Evolutionary conservation across 2,329 filamentous ascomycete genomes (phyloP).

Genomic region (Blastomyces emzantsi): DNA sequence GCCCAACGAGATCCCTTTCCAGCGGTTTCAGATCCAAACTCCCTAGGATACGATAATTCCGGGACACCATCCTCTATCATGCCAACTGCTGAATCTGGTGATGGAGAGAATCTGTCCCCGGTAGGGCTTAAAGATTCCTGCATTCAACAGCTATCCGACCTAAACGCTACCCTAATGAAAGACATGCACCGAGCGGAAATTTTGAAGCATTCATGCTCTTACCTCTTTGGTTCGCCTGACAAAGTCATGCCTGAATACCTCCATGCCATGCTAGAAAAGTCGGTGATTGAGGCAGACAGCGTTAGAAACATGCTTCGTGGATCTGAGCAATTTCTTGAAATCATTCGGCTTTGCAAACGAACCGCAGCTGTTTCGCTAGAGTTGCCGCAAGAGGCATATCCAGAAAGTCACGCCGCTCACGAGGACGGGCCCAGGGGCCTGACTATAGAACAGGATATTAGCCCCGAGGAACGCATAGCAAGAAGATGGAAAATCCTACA

Average conservation of each 20-base stretch:
- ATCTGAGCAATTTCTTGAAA: not conserved
- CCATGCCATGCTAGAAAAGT: not conserved
- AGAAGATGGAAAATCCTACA: not conserved
- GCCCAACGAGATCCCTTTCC: not conserved
- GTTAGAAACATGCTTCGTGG: not conserved
- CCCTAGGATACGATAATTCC: not conserved
- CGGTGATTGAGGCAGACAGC: not conserved
- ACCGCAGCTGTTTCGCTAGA: not conserved
- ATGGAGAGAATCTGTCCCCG: not conserved
- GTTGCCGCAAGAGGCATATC: not conserved
- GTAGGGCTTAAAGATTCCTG: not conserved
- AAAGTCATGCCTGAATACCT: not conserved
- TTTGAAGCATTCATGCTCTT: not conserved
- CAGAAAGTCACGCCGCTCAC: not conserved
- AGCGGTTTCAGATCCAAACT: not conserved
- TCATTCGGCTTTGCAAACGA: not conserved
- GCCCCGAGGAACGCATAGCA: not conserved
- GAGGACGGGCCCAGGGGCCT: not conserved
- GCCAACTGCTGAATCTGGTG: not conserved
- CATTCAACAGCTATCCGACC: not conserved
- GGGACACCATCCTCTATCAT: not conserved
- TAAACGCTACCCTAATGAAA: not conserved
- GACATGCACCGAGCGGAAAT: not conserved
- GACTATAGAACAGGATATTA: not conserved
- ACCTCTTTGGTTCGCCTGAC: not conserved